Evolutionary conservation across 2,329 filamentous ascomycete genomes (phyloP).

Genomic region (Exophiala viscosa): DNA sequence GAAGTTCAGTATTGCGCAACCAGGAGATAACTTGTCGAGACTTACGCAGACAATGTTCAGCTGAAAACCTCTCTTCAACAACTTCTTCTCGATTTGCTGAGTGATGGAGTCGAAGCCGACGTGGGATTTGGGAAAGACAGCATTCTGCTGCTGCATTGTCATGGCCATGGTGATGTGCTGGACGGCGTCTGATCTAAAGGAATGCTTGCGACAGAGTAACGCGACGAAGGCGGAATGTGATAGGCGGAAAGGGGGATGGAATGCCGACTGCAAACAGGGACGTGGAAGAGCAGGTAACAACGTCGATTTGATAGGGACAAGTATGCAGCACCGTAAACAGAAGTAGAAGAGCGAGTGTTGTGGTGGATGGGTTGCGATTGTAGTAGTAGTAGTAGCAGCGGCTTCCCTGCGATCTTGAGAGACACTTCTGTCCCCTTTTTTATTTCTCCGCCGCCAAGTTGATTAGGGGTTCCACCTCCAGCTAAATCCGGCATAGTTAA

Average conservation of each 20-base stretch:
- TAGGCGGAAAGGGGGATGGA: not conserved
- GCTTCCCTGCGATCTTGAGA: slow-evolving; percentile 21
- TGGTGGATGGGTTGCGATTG: slow-evolving; percentile 18
- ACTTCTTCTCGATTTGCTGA: slow-evolving; percentile 98
- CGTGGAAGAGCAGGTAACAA: not conserved
- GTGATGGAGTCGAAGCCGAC: slow-evolving; percentile 99
- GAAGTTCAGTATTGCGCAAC: not conserved
- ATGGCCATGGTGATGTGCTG: slow-evolving; percentile 23
- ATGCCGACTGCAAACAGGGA: slow-evolving; percentile 6
- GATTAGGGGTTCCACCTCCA: too few relatives aligned
- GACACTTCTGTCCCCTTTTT: slow-evolving; percentile 18
- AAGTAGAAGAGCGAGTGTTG: too few relatives aligned
- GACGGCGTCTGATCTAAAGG: too few relatives aligned
- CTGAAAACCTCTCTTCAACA: slow-evolving; percentile 98
- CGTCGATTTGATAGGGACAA: too few relatives aligned
- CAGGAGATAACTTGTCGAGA: slow-evolving; percentile 35
- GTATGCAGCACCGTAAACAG: too few relatives aligned
- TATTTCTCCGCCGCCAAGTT: slow-evolving; percentile 13
- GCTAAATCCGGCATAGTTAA: too few relatives aligned
- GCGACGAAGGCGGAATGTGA: not conserved
- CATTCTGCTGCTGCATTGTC: slow-evolving; percentile 39
- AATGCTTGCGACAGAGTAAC: too few relatives aligned
- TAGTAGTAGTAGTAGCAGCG: slow-evolving; percentile 14
- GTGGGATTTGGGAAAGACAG: slow-evolving; percentile 87
- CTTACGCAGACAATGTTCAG: slow-evolving; percentile 99